Evolutionary conservation across 176 grass and related monocot genomes (phyloP).

Genomic region (Oryza coarctata): DNA sequence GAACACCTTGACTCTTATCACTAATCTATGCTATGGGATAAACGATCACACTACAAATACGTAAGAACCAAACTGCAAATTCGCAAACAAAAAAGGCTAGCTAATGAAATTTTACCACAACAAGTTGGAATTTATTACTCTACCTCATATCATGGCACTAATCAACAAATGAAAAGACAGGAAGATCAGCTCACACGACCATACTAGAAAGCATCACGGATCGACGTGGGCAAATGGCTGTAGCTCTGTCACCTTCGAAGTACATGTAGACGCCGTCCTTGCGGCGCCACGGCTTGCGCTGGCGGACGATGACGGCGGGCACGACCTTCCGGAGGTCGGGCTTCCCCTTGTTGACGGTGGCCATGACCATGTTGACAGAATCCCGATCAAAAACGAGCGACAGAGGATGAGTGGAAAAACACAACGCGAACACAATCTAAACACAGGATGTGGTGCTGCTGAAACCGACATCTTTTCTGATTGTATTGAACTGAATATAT

Average conservation of each 20-base stretch:
- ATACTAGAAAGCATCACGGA: background rate
- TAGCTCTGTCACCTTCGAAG: conserved; percentile 40
- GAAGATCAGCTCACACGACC: background rate
- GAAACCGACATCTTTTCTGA: no score
- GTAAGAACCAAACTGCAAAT: background rate
- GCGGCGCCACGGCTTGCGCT: conserved; percentile 53
- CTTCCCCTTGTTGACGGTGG: conserved; percentile 58
- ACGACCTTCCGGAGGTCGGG: conserved; percentile 57
- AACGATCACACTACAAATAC: background rate
- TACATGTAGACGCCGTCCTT: conserved; percentile 58
- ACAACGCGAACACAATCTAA: no score
- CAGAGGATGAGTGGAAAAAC: no score
- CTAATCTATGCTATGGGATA: background rate
- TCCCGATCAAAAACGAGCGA: no score
- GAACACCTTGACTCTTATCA: background rate
- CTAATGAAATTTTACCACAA: background rate
- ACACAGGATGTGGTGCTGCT: no score
- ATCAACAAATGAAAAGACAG: background rate
- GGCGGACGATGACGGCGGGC: conserved; percentile 53
- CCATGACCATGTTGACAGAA: conserved; percentile 66
- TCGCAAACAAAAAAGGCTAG: background rate
- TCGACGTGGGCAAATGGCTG: background rate
- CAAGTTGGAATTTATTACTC: background rate
- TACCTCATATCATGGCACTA: background rate
- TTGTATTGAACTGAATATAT: no score